Evolutionary conservation across 176 grass and related monocot species (phyloP).

Genomic region (Pontederia crassipes): DNA sequence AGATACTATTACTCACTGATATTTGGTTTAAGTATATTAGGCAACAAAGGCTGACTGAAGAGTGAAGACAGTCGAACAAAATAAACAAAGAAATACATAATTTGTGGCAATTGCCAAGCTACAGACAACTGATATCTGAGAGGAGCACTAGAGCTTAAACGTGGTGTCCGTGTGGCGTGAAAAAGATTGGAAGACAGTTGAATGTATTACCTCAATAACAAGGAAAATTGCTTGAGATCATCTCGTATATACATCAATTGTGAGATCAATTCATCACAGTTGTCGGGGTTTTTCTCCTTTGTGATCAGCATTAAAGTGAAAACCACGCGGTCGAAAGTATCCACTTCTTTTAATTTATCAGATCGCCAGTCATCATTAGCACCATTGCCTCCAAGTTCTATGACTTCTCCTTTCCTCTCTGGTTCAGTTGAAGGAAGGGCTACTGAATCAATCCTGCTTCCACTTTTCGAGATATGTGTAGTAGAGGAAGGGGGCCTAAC

Average conservation of each 20-base stretch:
- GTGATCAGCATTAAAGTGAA: conserved; percentile 12
- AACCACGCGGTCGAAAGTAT: conserved; percentile 20
- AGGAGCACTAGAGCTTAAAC: background rate
- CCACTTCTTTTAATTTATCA: conserved; percentile 16
- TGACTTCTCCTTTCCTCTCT: background rate
- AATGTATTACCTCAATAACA: conserved; percentile 24
- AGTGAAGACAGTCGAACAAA: too few relatives aligned
- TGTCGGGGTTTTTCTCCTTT: conserved; percentile 3
- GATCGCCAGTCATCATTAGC: background rate
- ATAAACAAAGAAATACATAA: too few relatives aligned
- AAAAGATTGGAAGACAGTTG: background rate
- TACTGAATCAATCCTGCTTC: background rate
- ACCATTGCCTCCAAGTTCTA: conserved; percentile 4
- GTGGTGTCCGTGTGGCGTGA: background rate
- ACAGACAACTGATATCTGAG: background rate
- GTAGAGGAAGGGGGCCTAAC: background rate
- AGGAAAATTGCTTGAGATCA: conserved; percentile 12
- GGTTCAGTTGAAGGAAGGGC: background rate
- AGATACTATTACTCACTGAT: too few relatives aligned
- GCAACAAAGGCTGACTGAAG: too few relatives aligned
- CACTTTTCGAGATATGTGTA: background rate
- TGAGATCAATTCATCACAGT: conserved; percentile 16
- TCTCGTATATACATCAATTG: conserved; percentile 16
- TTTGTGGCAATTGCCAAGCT: too few relatives aligned
- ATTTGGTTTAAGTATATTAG: too few relatives aligned